phyloP scores from a whole-genome alignment of 2,329 filamentous ascomycete species.

The Fusarium gaditjirri region DNA sequence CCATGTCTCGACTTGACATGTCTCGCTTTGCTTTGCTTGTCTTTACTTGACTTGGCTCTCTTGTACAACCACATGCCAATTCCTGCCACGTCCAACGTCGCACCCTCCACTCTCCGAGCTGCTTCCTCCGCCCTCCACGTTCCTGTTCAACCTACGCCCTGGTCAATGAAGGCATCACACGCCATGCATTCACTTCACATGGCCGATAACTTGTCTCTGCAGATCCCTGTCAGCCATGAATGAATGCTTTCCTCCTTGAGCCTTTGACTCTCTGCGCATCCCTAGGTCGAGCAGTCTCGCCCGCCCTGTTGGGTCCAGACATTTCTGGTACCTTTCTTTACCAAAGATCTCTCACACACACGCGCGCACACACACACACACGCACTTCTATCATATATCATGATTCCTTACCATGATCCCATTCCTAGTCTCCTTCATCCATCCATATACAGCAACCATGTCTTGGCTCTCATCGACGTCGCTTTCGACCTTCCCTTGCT shows the following conservation, averaged over 20 bases:
- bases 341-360: slow-evolving; percentile 20
- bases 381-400: slow-evolving; percentile 32
- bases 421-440: slow-evolving; percentile 9
- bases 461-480: slow-evolving; percentile 42
- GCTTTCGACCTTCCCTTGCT: slow-evolving; percentile 31
- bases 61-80: slow-evolving; percentile 36
- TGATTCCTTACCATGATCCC: slow-evolving; percentile 8
- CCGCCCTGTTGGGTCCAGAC: slow-evolving; percentile 30
- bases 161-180: slow-evolving; percentile 34
- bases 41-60: slow-evolving; percentile 11
- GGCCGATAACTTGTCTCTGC: slow-evolving; percentile 23
- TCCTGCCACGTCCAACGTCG: slow-evolving; percentile 41
- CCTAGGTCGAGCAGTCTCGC: slow-evolving; percentile 11
- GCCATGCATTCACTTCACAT: slow-evolving; percentile 37
- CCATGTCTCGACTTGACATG: slow-evolving; percentile 13
- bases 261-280: slow-evolving; percentile 27
- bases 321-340: slow-evolving; percentile 28
- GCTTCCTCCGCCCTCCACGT: slow-evolving; percentile 33
- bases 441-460: slow-evolving; percentile 20
- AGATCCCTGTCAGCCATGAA: slow-evolving; percentile 28
- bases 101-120: slow-evolving; percentile 30
- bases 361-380: too few relatives aligned
- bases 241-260: slow-evolving; percentile 17
- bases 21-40: not conserved
- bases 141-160: slow-evolving; percentile 34